These are phyloP conservation scores for Perilla frutescens DNA, from an alignment of 257 asterid genomes.

Conservation along the genomic window DNA sequence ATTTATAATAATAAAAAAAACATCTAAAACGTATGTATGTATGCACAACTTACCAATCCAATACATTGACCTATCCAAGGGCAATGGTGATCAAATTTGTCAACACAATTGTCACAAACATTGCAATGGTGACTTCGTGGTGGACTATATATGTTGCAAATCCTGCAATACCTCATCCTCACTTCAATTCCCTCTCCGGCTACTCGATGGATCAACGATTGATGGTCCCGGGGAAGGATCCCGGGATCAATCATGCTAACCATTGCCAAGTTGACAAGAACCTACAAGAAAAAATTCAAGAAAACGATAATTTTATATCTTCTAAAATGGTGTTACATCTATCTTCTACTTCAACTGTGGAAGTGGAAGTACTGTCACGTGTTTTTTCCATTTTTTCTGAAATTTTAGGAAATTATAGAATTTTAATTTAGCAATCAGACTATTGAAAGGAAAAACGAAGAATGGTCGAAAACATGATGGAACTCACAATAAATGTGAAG, in stretches of 20 bases:
- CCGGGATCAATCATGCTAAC: constrained; percentile 31
- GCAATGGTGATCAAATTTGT: constrained; percentile 50
- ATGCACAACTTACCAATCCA: constrained; percentile 36
- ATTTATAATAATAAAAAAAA: too few relatives aligned
- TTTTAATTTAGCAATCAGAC: too few relatives aligned
- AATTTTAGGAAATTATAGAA: too few relatives aligned
- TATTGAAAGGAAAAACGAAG: too few relatives aligned
- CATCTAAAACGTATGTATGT: too few relatives aligned
- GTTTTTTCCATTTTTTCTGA: too few relatives aligned
- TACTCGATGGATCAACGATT: neutral
- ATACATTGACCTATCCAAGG: constrained; percentile 56
- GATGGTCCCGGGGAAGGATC: neutral
- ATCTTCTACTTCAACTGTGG: too few relatives aligned
- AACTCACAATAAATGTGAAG: constrained; percentile 22
- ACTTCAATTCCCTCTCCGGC: constrained; percentile 34
- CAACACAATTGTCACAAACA: constrained; percentile 50
- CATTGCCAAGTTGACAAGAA: constrained; percentile 28
- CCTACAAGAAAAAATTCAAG: neutral
- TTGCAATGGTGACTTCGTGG: constrained; percentile 45
- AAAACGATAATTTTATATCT: too few relatives aligned
- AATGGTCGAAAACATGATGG: neutral
- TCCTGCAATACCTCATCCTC: constrained; percentile 41
- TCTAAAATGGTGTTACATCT: too few relatives aligned
- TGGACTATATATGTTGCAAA: constrained; percentile 47
- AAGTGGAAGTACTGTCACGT: too few relatives aligned